Conservation (phyloP, 441 rosid genomes). For the Biscutella laevigata region DNA sequence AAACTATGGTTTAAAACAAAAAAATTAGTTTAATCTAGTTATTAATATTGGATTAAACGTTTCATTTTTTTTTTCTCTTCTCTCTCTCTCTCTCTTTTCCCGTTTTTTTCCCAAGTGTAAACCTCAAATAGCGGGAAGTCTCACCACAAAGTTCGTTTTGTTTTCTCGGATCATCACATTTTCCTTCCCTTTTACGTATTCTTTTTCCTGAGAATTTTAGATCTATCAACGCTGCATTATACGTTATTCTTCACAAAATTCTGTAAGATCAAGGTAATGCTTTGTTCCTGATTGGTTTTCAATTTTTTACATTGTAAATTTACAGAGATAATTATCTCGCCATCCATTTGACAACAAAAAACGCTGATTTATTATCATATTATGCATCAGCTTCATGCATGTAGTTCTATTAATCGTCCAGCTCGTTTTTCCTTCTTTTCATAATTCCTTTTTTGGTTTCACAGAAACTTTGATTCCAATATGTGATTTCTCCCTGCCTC, state of each 20-base stretch:
- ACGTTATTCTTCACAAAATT: background rate
- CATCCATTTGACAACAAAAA: no score
- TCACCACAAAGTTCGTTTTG: constrained; percentile 29
- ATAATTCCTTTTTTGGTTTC: no score
- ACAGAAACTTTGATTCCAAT: background rate
- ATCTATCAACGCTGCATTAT: background rate
- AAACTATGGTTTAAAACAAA: no score
- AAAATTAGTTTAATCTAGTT: no score
- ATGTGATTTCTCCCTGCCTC: background rate
- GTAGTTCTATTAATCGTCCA: background rate
- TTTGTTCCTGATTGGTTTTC: background rate
- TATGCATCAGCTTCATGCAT: constrained; percentile 11
- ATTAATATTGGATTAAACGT: no score
- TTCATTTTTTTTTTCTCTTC: no score
- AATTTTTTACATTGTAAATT: background rate
- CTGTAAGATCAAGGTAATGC: constrained; percentile 15
- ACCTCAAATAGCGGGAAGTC: constrained; percentile 29
- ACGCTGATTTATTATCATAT: background rate
- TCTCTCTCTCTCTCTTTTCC: no score
- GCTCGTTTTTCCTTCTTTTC: background rate
- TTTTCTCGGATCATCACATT: constrained; percentile 31
- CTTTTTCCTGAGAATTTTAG: background rate
- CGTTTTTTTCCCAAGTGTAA: background rate
- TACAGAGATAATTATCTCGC: background rate
- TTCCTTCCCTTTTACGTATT: background rate